Conservation (phyloP, 2,329 filamentous ascomycete genomes). For the Chrysosporium keratinophilum region DNA sequence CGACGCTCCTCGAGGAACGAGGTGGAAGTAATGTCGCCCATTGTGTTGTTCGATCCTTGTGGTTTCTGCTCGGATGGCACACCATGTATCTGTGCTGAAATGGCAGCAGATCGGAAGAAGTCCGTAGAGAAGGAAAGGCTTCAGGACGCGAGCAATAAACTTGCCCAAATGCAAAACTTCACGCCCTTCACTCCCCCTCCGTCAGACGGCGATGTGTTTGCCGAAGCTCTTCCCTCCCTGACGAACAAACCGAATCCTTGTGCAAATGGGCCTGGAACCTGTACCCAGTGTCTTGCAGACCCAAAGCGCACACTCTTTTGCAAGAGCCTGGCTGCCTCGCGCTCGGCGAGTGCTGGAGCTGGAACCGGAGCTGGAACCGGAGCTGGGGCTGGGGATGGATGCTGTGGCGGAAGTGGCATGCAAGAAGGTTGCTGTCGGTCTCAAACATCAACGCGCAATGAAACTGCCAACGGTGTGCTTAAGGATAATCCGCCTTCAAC, state of each 20-base stretch:
- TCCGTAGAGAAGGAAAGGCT: constrained; percentile 37
- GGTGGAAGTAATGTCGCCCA: constrained; percentile 26
- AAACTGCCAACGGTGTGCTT: constrained; percentile 16
- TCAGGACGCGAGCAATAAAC: constrained; percentile 27
- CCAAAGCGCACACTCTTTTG: constrained; percentile 75
- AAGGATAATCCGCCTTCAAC: constrained; percentile 25
- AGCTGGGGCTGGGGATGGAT: constrained; percentile 16
- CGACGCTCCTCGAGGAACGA: constrained; percentile 27
- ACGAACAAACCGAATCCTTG: constrained; percentile 35
- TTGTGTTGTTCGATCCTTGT: constrained; percentile 55
- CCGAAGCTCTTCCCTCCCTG: constrained; percentile 36
- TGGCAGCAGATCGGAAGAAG: constrained; percentile 34
- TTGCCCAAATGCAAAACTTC: constrained; percentile 39
- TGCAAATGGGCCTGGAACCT: constrained; percentile 64
- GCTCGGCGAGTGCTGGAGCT: constrained; percentile 23
- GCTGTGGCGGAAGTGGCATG: constrained; percentile 50
- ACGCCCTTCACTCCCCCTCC: constrained; percentile 44
- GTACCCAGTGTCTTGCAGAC: constrained; percentile 65
- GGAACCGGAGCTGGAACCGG: constrained; percentile 16
- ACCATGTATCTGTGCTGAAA: constrained; percentile 70
- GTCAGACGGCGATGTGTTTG: constrained; percentile 48
- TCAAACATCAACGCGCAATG: constrained; percentile 22
- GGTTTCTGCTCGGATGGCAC: constrained; percentile 76
- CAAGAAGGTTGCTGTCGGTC: constrained; percentile 54
- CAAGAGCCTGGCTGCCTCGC: constrained; percentile 61